Evolutionary conservation across 768 basidiomycete genomes (phyloP).

Genomic region (Leccinum olivaceopallidum): DNA sequence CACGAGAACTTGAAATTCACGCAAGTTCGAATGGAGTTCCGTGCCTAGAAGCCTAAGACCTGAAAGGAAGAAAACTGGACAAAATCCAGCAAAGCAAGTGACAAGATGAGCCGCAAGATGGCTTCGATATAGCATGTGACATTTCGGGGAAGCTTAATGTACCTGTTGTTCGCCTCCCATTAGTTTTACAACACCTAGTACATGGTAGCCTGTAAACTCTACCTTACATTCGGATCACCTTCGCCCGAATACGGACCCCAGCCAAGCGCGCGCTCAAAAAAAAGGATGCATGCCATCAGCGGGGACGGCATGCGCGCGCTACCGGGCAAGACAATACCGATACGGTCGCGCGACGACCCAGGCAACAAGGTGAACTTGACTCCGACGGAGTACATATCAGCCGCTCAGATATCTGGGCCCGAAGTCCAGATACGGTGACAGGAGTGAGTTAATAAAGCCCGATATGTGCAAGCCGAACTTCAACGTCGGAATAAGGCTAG

Average conservation of each 20-base stretch:
- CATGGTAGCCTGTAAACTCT: neutral
- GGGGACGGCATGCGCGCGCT: slow-evolving; percentile 7
- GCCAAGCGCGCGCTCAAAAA: slow-evolving; percentile 1
- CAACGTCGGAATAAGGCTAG: too few relatives aligned
- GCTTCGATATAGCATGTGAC: neutral
- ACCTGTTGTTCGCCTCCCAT: neutral
- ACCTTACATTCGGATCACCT: neutral
- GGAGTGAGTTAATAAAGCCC: slow-evolving; percentile 4
- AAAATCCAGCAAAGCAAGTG: neutral
- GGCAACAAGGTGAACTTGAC: too few relatives aligned
- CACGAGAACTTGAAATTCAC: slow-evolving; percentile 2
- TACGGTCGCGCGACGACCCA: neutral
- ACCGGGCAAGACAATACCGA: slow-evolving; percentile 9
- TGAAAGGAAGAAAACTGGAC: neutral
- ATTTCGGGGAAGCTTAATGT: neutral
- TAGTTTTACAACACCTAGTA: neutral
- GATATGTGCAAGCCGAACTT: neutral
- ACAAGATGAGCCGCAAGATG: neutral
- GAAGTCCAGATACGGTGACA: neutral
- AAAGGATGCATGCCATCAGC: neutral
- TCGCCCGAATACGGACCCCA: neutral
- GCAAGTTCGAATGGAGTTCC: neutral
- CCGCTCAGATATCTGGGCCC: neutral
- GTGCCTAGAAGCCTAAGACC: slow-evolving; percentile 5
- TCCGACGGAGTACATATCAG: neutral